Conservation (phyloP, 768 basidiomycete genomes). For the Rhizopogon salebrosus region DNA sequence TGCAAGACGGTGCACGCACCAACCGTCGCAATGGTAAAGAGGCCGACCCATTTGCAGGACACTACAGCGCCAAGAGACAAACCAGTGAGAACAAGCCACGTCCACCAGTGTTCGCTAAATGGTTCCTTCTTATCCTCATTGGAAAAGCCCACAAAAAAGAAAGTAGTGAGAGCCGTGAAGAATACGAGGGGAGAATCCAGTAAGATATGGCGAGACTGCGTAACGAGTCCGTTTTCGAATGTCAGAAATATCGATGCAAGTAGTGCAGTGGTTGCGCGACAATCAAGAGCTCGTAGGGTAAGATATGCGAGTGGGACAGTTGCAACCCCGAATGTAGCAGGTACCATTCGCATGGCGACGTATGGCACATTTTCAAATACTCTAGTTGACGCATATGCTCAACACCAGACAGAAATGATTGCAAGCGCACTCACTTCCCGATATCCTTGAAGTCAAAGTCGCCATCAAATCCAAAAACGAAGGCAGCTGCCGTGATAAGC, state of each 20-base stretch:
- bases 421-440: conserved; percentile 64
- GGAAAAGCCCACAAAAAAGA: conserved; percentile 87
- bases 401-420: not conserved
- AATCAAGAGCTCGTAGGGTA: conserved; percentile 88
- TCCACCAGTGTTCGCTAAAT: conserved; percentile 90
- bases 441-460: conserved; percentile 98
- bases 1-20: conserved; percentile 81
- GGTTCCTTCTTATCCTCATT: conserved; percentile 93
- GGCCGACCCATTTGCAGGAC: conserved; percentile 96
- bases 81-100: conserved; percentile 85
- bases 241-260: conserved; percentile 88
- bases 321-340: conserved; percentile 81
- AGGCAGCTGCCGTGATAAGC: conserved; percentile 87
- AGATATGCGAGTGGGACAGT: conserved; percentile 90
- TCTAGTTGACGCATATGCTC: conserved; percentile 37
- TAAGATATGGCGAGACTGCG: conserved; percentile 94
- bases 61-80: conserved; percentile 88
- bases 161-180: conserved; percentile 88
- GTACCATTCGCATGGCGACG: conserved; percentile 95
- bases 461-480: conserved; percentile 84
- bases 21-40: conserved; percentile 95
- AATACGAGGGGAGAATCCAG: conserved; percentile 98
- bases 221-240: conserved; percentile 94
- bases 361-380: conserved; percentile 87
- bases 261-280: conserved; percentile 87